Evolutionary conservation across 164 flowering plant species (phyloP).

Genomic region (Paratinospora sagittata): DNA sequence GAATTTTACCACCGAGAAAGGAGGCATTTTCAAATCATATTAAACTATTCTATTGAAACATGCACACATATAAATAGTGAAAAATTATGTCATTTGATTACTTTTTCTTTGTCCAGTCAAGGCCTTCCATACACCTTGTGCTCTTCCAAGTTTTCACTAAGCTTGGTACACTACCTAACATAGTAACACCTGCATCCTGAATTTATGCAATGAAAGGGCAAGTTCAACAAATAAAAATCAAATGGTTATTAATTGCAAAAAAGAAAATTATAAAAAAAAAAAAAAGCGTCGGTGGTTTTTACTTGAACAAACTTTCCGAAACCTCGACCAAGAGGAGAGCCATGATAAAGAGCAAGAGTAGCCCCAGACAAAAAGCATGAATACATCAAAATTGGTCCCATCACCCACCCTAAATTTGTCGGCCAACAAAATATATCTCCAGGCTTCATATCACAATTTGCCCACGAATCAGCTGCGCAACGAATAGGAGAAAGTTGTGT

Average conservation of each 20-base stretch:
- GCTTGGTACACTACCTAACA: constrained; percentile 92
- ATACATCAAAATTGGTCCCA: constrained; percentile 68
- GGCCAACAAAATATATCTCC: constrained; percentile 90
- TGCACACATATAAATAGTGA: background rate
- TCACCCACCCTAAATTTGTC: constrained; percentile 91
- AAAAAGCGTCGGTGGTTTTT: background rate
- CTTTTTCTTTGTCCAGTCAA: constrained; percentile 89
- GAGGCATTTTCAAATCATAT: background rate
- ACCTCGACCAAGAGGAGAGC: constrained; percentile 83
- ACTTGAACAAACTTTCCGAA: constrained; percentile 97
- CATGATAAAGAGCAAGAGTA: constrained; percentile 85
- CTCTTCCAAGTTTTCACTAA: constrained; percentile 87
- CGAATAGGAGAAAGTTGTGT: constrained; percentile 82
- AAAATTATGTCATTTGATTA: constrained; percentile 19
- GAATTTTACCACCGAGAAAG: background rate
- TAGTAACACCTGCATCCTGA: constrained; percentile 90
- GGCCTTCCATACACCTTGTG: constrained; percentile 70
- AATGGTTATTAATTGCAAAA: background rate
- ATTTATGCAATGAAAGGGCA: background rate
- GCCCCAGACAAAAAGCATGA: constrained; percentile 71
- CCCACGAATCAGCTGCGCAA: constrained; percentile 71
- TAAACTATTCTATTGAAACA: background rate
- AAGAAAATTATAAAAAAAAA: too few relatives aligned
- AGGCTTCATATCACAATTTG: constrained; percentile 37
- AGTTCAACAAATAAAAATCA: background rate